Base-by-base conservation (phyloP, 805 yeast genomes). In the Pachysolen tannophilus region DNA sequence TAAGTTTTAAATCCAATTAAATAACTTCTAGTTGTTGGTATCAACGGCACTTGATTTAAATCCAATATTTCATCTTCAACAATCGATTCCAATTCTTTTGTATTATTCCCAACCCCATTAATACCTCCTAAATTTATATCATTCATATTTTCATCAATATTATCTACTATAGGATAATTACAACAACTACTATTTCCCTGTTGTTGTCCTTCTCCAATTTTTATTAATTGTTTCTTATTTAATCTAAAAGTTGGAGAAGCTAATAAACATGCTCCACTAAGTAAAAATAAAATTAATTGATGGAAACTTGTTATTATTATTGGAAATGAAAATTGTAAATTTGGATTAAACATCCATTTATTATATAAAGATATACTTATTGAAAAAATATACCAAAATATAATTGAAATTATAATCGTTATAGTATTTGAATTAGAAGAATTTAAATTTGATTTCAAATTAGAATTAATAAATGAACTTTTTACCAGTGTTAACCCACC, bases 311-410 rank as follows among this genome's bases (percentile, higher is more conserved):
- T 92, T 35, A 88, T 75, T 20, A 88, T 60, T 16, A 92, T 71
- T 2, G 98, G 98, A 52, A 77, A 92, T 21, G 75, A 72, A 48
- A 92, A 80, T 50, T 83, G 75, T 37, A 88, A 63, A 14, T 85
- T 82, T 8, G 71, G 67, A 26, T 90, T 88, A 61, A 90, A 92
- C 97, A 90, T 90, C 97, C 97, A 87, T 61, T 88, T 88, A 65
- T 92, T 92, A 61, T 90, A 92, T 20, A 84, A 56, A 7, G 88
- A 78, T 14, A 83, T 73, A 13, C 82, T 59, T 38, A 82, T 61
- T 6, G 88, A 78, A 40, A 80, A 79, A 13, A 67, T 39, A 46
- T 81, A 83, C 94, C 92, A 83, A 19, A 52, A 39, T 17, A 51
- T 9, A 28, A 58, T 60, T 4, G 63, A 52, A 5, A 42, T 6